Evolutionary conservation across 768 basidiomycete genomes (phyloP), one percentile per base, ranked within the genome.

Genomic region (Rhizopogon sp.): DNA sequence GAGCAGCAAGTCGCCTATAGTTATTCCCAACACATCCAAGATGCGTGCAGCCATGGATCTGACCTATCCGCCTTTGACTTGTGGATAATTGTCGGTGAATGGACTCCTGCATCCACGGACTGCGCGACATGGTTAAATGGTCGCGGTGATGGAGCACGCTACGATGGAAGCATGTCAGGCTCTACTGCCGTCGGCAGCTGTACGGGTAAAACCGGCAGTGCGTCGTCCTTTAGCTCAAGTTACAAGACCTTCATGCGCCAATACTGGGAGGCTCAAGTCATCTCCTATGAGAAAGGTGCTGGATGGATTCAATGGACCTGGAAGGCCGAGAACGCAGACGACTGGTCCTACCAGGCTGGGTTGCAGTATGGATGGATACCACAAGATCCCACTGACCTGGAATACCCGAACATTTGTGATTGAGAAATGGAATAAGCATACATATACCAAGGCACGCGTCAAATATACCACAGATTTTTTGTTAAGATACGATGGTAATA

Each of bases 41-140:
- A 75, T 53, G 81, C 83, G 0, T 90, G 88, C 64, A 72, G 72
- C 39, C 73, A 78, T 53, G 74, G 76, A 11, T 64, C 73, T 28
- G 72, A 63, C 45, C 73, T 87, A 17, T 67, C 74, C 3, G 56
- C 67, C 3, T 88, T 74, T 63, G 75, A 85, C 58, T 72, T 91
- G 33, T 90, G 84, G 84, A 90, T 87, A 2, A 73, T 90, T 31
- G 75, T 85, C 11, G 89, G 90, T 22, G 91, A 93, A 74, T 93
- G 88, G 84, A 87, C 87, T 14, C 82, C 77, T 20, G 83, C 87
- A 0, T 69, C 77, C 8, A 90, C 87, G 0, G 88, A 90, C 65
- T 93, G 90, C 62, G 85, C 90, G 0, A 69, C 70, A 61, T 92
- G 87, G 86, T 74, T 93, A 7, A 93, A 92, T 64, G 91, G 91